Evolutionary conservation across 2,329 filamentous ascomycete species (phyloP).

Genomic region (Mycosphaerella arachidis): DNA sequence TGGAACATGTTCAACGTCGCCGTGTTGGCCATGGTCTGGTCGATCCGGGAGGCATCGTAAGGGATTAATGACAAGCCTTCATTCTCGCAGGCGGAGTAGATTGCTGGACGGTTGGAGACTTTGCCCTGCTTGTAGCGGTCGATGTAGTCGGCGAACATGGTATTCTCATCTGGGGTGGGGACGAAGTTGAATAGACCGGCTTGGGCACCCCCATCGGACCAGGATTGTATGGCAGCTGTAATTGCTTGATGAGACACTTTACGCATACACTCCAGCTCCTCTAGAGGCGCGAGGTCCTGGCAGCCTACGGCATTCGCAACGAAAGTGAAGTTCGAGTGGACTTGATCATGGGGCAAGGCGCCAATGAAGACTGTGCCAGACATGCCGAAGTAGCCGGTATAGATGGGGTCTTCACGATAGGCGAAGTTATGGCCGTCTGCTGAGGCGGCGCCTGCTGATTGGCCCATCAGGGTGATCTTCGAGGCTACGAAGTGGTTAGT

Average conservation of each 20-base stretch:
- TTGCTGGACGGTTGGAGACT: conserved; percentile 9
- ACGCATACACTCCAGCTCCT: conserved; percentile 17
- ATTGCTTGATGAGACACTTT: conserved; percentile 9
- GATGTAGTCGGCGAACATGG: conserved; percentile 14
- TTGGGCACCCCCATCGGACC: conserved; percentile 15
- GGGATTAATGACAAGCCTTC: conserved; percentile 12
- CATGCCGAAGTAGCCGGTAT: conserved; percentile 36
- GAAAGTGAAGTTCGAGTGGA: conserved; percentile 24
- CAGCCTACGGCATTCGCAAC: conserved; percentile 21
- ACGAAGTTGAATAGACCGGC: conserved; percentile 28
- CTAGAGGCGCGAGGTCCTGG: conserved; percentile 38
- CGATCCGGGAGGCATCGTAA: conserved; percentile 9
- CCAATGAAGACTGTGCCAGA: conserved; percentile 35
- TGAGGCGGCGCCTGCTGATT: conserved; percentile 26
- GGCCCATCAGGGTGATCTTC: conserved; percentile 27
- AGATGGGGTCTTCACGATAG: conserved; percentile 35
- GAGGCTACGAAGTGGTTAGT: background rate
- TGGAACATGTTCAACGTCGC: conserved; percentile 4
- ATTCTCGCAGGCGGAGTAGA: conserved; percentile 13
- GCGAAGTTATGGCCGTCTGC: conserved; percentile 33
- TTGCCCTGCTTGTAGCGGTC: conserved; percentile 12
- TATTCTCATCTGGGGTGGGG: conserved; percentile 23
- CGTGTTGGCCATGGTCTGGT: conserved; percentile 10
- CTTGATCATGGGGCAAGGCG: conserved; percentile 5
- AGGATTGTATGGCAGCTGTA: conserved; percentile 12